Conservation (phyloP, 2,329 filamentous ascomycete species). For the Arthrobotrys entomopaga region DNA sequence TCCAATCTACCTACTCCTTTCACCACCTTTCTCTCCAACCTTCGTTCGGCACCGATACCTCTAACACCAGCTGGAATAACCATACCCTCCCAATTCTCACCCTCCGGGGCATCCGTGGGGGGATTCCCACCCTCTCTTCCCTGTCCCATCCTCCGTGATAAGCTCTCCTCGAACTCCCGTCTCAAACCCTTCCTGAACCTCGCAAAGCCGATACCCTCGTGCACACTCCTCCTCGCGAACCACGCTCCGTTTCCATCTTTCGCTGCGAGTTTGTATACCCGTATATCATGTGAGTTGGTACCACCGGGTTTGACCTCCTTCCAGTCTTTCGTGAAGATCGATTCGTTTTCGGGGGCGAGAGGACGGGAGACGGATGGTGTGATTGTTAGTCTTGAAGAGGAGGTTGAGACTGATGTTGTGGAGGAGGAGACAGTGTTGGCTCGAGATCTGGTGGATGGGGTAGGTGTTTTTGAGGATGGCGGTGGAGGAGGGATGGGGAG, state of each 20-base stretch:
- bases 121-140: not conserved
- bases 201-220: constrained; percentile 79
- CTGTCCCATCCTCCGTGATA: constrained; percentile 29
- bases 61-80: constrained; percentile 65
- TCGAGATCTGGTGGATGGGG: constrained; percentile 12
- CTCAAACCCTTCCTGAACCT: constrained; percentile 81
- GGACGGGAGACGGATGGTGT: constrained; percentile 26
- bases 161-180: constrained; percentile 72
- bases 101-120: not conserved
- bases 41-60: constrained; percentile 83
- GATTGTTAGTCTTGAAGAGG: constrained; percentile 23
- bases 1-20: constrained; percentile 72
- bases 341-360: not conserved
- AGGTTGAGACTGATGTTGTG: not conserved
- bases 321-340: constrained; percentile 73
- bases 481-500: constrained; percentile 38
- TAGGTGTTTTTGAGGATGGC: not conserved
- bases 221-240: constrained; percentile 87
- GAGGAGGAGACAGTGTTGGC: constrained; percentile 19
- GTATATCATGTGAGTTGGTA: constrained; percentile 80
- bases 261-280: constrained; percentile 80
- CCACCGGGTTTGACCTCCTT: constrained; percentile 80
- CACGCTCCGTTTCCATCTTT: constrained; percentile 86
- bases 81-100: constrained; percentile 32
- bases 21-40: constrained; percentile 72